phyloP scores from a whole-genome alignment of 768 basidiomycete species.

The Cystobasidium onofrii region DNA sequence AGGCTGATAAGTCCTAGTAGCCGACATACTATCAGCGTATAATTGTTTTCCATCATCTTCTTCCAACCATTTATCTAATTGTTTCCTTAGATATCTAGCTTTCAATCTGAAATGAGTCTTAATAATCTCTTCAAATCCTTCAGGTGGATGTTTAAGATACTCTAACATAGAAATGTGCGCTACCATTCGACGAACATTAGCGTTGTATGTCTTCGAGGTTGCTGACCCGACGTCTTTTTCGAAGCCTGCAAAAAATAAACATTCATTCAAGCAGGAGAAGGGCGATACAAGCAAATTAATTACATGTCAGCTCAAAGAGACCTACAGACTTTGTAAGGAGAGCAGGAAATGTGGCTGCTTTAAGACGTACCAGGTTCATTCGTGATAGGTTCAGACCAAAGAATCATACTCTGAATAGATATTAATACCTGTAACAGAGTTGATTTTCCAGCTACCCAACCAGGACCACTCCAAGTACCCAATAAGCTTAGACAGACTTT shows the following conservation, averaged over 20 bases:
- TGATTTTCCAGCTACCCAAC: slow-evolving; percentile 83
- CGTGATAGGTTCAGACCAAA: slow-evolving; percentile 51
- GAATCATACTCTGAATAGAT: slow-evolving; percentile 91
- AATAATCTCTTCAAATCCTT: slow-evolving; percentile 78
- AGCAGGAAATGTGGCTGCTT: too few relatives aligned
- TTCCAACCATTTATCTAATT: slow-evolving; percentile 69
- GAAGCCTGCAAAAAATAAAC: too few relatives aligned
- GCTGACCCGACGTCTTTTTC: slow-evolving; percentile 18
- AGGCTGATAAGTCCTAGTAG: neutral
- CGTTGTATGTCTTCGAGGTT: slow-evolving; percentile 46
- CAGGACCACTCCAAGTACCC: slow-evolving; percentile 76
- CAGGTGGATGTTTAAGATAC: slow-evolving; percentile 69
- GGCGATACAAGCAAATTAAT: neutral
- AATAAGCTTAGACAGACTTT: slow-evolving; percentile 88
- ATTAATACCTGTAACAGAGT: slow-evolving; percentile 82
- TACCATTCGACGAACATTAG: slow-evolving; percentile 87
- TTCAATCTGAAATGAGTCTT: slow-evolving; percentile 86
- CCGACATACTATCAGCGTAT: slow-evolving; percentile 45
- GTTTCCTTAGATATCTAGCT: slow-evolving; percentile 58
- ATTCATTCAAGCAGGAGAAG: slow-evolving; percentile 43
- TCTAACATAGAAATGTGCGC: slow-evolving; percentile 81
- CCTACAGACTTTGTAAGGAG: too few relatives aligned
- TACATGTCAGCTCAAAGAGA: too few relatives aligned
- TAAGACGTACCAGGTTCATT: slow-evolving; percentile 60
- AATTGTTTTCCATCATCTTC: slow-evolving; percentile 61